A percentile compares a stretch with the other conserved stretches of the same genome.
These are phyloP conservation scores for Ceratocystiopsis sp. DNA, from an alignment of 2,329 filamentous ascomycete genomes.

Conservation along the genomic window DNA sequence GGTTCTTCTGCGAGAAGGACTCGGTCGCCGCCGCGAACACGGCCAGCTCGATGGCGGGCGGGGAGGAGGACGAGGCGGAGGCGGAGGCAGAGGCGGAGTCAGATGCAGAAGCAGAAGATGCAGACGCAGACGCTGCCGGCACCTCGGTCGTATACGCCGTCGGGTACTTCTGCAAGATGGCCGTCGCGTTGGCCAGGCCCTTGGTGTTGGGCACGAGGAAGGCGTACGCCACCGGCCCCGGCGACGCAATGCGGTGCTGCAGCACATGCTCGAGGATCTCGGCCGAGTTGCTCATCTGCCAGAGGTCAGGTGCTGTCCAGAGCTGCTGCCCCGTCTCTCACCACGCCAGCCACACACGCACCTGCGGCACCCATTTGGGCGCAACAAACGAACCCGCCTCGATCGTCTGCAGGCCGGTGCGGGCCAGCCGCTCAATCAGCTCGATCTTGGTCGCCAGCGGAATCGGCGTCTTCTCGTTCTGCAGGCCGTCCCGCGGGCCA, in stretches of 20 bases:
- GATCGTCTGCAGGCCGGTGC: conserved; percentile 54
- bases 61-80: conserved; percentile 14
- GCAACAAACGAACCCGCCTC: conserved; percentile 72
- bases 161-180: conserved; percentile 34
- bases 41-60: conserved; percentile 21
- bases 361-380: conserved; percentile 70
- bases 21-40: conserved; percentile 66
- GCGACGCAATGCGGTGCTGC: conserved; percentile 34
- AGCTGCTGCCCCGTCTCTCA: conserved; percentile 36
- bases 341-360: background rate
- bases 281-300: conserved; percentile 61
- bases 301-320: conserved; percentile 45
- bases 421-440: conserved; percentile 50
- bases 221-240: conserved; percentile 49
- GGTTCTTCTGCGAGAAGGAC: conserved; percentile 62
- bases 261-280: conserved; percentile 57
- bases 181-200: conserved; percentile 47
- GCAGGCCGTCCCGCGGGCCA: conserved; percentile 69
- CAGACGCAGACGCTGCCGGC: conserved; percentile 14
- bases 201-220: conserved; percentile 67
- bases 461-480: conserved; percentile 64
- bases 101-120: background rate
- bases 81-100: background rate
- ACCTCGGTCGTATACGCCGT: conserved; percentile 32
- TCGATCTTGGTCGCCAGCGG: conserved; percentile 59